A percentile compares a stretch with the other conserved stretches of the same genome.
Conservation (phyloP, 495 filamentous ascomycete species). For the Neurospora sp. region DNA sequence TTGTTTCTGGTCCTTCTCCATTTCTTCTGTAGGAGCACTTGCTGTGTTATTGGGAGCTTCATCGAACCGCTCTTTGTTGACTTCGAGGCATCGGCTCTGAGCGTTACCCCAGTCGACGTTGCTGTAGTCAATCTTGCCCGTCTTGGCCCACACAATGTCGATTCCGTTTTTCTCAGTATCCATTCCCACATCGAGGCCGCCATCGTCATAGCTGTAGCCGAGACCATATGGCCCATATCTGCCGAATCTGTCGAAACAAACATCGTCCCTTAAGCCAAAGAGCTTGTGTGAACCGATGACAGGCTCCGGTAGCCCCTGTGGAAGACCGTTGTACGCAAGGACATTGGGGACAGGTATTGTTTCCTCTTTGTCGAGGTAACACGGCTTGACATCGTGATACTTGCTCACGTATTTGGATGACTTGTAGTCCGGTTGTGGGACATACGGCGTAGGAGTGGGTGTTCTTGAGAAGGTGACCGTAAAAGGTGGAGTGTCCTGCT, state of each 20-base stretch:
- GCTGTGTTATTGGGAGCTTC: conserved; percentile 15
- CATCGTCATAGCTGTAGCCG: conserved; percentile 65
- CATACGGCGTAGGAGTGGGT: conserved; percentile 49
- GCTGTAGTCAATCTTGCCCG: conserved; percentile 64
- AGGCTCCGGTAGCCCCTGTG: conserved; percentile 70
- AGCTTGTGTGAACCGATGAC: conserved; percentile 71
- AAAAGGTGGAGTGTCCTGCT: conserved; percentile 18
- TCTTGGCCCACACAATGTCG: conserved; percentile 58
- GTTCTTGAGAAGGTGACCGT: conserved; percentile 25
- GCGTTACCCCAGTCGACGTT: conserved; percentile 65
- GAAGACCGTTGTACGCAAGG: conserved; percentile 61
- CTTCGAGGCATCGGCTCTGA: conserved; percentile 56
- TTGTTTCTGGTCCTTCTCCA: not conserved
- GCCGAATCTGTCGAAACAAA: conserved; percentile 92
- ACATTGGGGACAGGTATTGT: conserved; percentile 52
- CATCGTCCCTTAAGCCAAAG: conserved; percentile 67
- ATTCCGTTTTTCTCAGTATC: conserved; percentile 66
- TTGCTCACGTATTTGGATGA: conserved; percentile 47
- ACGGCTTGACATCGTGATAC: conserved; percentile 56
- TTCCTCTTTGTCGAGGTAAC: conserved; percentile 60
- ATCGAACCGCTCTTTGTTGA: conserved; percentile 58
- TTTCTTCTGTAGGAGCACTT: not conserved
- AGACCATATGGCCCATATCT: conserved; percentile 83
- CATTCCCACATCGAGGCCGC: conserved; percentile 67
- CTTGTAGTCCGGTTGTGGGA: conserved; percentile 59